Conservation (phyloP, 2,329 filamentous ascomycete genomes). For the Tolypocladium amazonense region DNA sequence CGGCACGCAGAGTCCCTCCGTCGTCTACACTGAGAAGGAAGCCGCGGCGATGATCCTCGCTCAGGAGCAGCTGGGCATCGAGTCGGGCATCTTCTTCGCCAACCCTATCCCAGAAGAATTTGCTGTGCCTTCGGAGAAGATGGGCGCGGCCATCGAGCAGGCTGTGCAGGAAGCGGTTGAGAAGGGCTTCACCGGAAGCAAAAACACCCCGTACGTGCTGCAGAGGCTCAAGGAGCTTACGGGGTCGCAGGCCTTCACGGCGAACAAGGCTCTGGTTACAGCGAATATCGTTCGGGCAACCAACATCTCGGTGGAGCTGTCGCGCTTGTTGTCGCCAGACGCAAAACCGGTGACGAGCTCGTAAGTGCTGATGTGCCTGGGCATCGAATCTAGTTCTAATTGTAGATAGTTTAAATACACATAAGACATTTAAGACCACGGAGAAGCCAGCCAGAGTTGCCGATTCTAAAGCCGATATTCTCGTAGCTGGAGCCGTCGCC, state of each 20-base stretch:
- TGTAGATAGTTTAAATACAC: conserved; percentile 19
- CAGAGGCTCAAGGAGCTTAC: conserved; percentile 70
- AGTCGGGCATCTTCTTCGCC: conserved; percentile 76
- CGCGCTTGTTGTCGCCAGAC: conserved; percentile 26
- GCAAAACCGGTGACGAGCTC: conserved; percentile 17
- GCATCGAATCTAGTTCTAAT: conserved; percentile 19
- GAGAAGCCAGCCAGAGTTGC: conserved; percentile 4
- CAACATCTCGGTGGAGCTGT: conserved; percentile 43
- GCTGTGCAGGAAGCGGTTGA: conserved; percentile 55
- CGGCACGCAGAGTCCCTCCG: conserved; percentile 65
- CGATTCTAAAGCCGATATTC: conserved; percentile 46
- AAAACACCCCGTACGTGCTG: conserved; percentile 79
- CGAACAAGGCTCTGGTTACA: conserved; percentile 56
- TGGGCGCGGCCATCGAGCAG: conserved; percentile 57
- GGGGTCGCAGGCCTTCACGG: conserved; percentile 56
- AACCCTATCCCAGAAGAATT: conserved; percentile 70
- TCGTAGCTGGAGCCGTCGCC: conserved; percentile 85
- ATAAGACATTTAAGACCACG: conserved; percentile 6
- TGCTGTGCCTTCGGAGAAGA: conserved; percentile 60
- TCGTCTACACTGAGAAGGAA: conserved; percentile 64
- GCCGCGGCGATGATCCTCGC: conserved; percentile 84
- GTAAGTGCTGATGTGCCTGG: conserved; percentile 22
- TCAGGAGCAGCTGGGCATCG: conserved; percentile 60
- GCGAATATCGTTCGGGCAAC: conserved; percentile 45
- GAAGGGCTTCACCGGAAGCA: conserved; percentile 58